Percentiles rank a stretch among this genome's conserved stretches.
phyloP scores from a whole-genome alignment of 768 basidiomycete genomes.

The Leccinum subgranulosum region DNA sequence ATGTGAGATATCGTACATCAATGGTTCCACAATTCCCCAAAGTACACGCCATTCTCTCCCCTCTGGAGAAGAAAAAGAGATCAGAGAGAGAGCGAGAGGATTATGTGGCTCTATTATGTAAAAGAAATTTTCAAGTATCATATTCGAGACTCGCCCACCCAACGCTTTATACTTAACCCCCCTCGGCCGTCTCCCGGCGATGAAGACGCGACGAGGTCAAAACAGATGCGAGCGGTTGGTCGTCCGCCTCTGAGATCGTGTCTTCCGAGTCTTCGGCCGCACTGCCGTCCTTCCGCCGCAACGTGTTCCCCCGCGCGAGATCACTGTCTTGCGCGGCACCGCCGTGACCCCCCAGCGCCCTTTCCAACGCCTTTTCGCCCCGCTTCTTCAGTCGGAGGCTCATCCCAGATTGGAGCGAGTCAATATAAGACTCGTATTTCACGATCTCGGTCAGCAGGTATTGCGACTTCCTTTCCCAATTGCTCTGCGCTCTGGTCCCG shows the following conservation, averaged over 20 bases:
- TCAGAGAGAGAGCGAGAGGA: background rate
- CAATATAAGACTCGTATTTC: conserved; percentile 94
- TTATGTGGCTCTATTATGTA: conserved; percentile 17
- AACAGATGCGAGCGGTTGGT: conserved; percentile 29
- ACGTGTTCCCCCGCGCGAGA: conserved; percentile 25
- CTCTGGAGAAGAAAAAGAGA: background rate
- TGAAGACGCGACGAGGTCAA: conserved; percentile 32
- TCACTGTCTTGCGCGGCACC: conserved; percentile 31
- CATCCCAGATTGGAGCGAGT: conserved; percentile 84
- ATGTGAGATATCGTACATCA: conserved; percentile 32
- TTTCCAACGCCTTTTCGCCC: conserved; percentile 80
- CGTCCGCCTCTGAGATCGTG: conserved; percentile 48
- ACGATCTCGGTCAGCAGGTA: conserved; percentile 89
- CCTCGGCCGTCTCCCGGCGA: conserved; percentile 44
- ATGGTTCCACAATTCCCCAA: conserved; percentile 21
- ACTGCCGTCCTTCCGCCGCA: conserved; percentile 39
- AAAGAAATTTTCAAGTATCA: conserved; percentile 2
- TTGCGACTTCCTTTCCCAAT: conserved; percentile 92
- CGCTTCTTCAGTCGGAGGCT: conserved; percentile 80
- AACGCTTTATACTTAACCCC: conserved; percentile 20
- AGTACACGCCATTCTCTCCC: conserved; percentile 5
- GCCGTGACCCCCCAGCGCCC: conserved; percentile 40
- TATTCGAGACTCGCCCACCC: conserved; percentile 14
- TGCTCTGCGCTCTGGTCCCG: conserved; percentile 71
- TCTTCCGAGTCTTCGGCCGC: conserved; percentile 46